These are phyloP conservation scores for Panellus pusillus DNA, from an alignment of 768 basidiomycete species.

Conservation along the genomic window DNA sequence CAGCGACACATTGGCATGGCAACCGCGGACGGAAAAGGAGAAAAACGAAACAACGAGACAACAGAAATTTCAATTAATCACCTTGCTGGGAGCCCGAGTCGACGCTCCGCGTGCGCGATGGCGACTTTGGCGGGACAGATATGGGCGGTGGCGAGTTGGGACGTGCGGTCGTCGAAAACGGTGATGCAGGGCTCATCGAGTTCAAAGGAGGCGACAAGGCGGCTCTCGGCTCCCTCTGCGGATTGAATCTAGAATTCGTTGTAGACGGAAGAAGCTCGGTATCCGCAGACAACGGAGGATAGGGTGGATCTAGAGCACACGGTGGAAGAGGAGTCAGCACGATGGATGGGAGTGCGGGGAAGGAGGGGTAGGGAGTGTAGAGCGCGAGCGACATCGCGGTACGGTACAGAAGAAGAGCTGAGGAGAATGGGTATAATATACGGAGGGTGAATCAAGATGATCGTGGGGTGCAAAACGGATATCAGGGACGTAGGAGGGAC, in stretches of 20 bases:
- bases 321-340: not conserved
- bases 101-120: not conserved
- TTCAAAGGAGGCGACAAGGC: too few relatives aligned
- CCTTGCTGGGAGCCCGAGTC: not conserved
- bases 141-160: not conserved
- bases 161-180: not conserved
- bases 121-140: not conserved
- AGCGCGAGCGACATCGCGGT: not conserved
- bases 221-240: too few relatives aligned
- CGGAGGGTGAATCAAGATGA: not conserved
- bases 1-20: not conserved
- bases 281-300: not conserved
- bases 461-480: too few relatives aligned
- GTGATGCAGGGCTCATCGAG: too few relatives aligned
- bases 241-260: too few relatives aligned
- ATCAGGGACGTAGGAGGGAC: too few relatives aligned
- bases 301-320: not conserved
- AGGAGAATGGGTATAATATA: not conserved
- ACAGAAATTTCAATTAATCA: not conserved
- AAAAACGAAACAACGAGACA: too few relatives aligned
- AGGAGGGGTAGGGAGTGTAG: slow-evolving; percentile 1
- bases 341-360: not conserved
- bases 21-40: not conserved
- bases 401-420: not conserved
- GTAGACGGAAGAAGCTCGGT: too few relatives aligned